Evolutionary conservation across 2,329 filamentous ascomycete genomes (phyloP).

Genomic region (Diatrype stigma): DNA sequence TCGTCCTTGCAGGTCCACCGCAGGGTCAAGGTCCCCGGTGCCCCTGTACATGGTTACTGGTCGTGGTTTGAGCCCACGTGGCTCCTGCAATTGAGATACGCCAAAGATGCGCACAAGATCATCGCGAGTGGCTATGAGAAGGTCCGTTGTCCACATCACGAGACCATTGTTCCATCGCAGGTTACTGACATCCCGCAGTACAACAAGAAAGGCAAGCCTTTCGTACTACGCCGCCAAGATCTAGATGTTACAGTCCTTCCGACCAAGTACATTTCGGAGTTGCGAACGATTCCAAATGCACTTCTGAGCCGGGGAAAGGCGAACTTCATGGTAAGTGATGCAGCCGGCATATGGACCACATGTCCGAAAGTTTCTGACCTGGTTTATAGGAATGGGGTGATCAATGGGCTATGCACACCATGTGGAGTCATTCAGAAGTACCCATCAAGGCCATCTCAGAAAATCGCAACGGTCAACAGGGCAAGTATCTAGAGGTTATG

Average conservation of each 20-base stretch:
- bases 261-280: slow-evolving; percentile 1
- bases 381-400: slow-evolving; percentile 3
- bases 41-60: slow-evolving; percentile 1
- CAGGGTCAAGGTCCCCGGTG: not conserved
- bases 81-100: slow-evolving; percentile 1
- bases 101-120: slow-evolving; percentile 1
- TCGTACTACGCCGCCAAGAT: slow-evolving; percentile 1
- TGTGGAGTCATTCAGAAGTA: slow-evolving; percentile 3
- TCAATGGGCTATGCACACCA: slow-evolving; percentile 3
- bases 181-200: not conserved
- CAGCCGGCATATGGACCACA: too few species aligned
- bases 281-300: slow-evolving; percentile 2
- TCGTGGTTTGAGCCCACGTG: slow-evolving; percentile 3
- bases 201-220: not conserved
- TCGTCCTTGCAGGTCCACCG: not conserved
- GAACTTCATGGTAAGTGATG: not conserved
- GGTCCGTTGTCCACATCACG: not conserved
- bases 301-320: slow-evolving; percentile 2
- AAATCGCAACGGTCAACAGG: not conserved
- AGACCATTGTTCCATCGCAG: not conserved
- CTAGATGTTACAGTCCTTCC: slow-evolving; percentile 1
- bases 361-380: too few species aligned
- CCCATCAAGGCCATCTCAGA: slow-evolving; percentile 1
- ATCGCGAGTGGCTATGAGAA: slow-evolving; percentile 2
- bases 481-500: not conserved